phyloP scores from a whole-genome alignment of 257 asterid genomes.

The Plantago major region DNA sequence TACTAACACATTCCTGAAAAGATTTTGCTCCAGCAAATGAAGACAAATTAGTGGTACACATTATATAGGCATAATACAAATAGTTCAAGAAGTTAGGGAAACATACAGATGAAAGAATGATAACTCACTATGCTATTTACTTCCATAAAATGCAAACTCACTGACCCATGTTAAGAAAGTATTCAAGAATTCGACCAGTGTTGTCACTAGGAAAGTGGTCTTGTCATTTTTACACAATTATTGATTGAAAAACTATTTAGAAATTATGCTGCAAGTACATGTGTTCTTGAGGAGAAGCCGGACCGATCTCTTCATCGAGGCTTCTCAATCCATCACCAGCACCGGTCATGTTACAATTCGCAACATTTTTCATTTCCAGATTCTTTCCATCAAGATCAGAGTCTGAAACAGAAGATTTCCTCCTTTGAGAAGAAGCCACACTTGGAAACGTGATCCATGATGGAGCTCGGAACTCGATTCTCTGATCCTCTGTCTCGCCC shows the following conservation, averaged over 20 bases:
- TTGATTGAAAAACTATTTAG: constrained; percentile 26
- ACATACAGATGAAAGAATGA: not conserved
- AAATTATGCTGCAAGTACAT: constrained; percentile 82
- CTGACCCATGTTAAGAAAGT: constrained; percentile 6
- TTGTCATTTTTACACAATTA: constrained; percentile 10
- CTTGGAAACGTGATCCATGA: constrained; percentile 91
- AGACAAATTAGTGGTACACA: too few relatives aligned
- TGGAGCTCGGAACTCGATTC: constrained; percentile 73
- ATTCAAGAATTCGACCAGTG: constrained; percentile 5
- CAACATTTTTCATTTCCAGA: constrained; percentile 37
- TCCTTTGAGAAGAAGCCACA: constrained; percentile 84
- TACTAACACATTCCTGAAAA: too few relatives aligned
- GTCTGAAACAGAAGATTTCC: constrained; percentile 70
- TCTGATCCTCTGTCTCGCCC: constrained; percentile 35
- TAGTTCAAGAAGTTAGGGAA: too few relatives aligned
- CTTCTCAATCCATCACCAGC: constrained; percentile 51
- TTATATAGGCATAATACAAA: too few relatives aligned
- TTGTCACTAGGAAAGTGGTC: constrained; percentile 1
- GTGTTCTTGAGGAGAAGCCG: constrained; percentile 84
- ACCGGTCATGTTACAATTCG: constrained; percentile 21
- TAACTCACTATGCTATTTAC: not conserved
- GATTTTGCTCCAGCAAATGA: too few relatives aligned
- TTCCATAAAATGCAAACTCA: not conserved
- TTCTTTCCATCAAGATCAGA: constrained; percentile 70
- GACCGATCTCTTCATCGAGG: constrained; percentile 77